These are phyloP conservation scores for Starmerella apicola DNA, from an alignment of 805 yeast species.

Conservation along the genomic window DNA sequence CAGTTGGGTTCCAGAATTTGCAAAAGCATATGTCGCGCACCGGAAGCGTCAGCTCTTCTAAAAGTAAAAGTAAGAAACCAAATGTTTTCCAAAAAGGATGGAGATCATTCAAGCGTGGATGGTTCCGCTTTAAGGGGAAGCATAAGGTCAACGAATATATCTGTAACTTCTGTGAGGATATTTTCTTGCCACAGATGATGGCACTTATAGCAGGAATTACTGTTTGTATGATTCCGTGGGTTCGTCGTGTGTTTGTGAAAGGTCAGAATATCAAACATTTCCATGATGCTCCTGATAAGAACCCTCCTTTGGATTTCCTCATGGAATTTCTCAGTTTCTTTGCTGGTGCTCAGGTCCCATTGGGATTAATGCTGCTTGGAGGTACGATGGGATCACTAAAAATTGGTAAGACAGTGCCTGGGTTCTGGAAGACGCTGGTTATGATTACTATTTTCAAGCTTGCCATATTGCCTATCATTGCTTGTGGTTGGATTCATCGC, in stretches of 20 bases:
- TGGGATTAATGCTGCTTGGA: conserved; percentile 71
- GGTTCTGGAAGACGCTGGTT: conserved; percentile 51
- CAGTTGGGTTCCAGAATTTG: conserved; percentile 8
- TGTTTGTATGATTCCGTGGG: conserved; percentile 78
- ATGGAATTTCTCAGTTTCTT: conserved; percentile 72
- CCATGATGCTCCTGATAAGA: conserved; percentile 68
- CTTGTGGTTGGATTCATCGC: conserved; percentile 54
- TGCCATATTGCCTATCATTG: conserved; percentile 66
- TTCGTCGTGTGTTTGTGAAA: conserved; percentile 51
- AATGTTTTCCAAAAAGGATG: conserved; percentile 1
- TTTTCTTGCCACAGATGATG: conserved; percentile 56
- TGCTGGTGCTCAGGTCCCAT: conserved; percentile 80
- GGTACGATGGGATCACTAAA: conserved; percentile 74
- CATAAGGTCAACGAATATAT: conserved; percentile 10
- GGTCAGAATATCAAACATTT: conserved; percentile 34
- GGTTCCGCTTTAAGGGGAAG: conserved; percentile 15
- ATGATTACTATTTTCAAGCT: conserved; percentile 46
- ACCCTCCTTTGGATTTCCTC: conserved; percentile 72
- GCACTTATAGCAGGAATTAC: conserved; percentile 53
- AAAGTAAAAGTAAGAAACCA: no score
- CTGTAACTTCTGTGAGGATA: conserved; percentile 34
- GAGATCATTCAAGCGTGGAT: conserved; percentile 20
- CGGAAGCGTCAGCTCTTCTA: neutral
- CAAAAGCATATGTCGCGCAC: conserved; percentile 1
- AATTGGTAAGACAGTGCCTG: conserved; percentile 47